Conservation (phyloP, 2,329 filamentous ascomycete genomes). For the Pseudofabraea citricarpa region DNA sequence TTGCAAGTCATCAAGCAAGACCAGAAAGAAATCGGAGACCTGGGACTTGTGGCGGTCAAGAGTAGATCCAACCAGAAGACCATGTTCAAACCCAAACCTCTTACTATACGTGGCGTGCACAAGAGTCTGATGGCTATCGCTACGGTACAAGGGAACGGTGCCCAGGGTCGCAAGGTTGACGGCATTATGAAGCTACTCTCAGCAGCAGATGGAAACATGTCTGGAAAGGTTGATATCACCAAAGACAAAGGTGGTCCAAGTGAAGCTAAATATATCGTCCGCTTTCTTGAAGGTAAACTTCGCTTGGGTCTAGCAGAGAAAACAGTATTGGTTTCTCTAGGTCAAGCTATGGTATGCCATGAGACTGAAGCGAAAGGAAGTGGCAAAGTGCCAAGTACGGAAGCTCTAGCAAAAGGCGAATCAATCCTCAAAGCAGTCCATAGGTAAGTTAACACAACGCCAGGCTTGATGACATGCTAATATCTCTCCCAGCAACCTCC, state of each 20-base stretch:
- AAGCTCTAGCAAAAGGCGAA: conserved; percentile 79
- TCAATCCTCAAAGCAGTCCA: conserved; percentile 85
- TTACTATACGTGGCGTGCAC: conserved; percentile 83
- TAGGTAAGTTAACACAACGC: conserved; percentile 46
- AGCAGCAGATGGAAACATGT: conserved; percentile 69
- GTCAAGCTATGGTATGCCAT: conserved; percentile 82
- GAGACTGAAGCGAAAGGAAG: conserved; percentile 67
- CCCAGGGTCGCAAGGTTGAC: conserved; percentile 86
- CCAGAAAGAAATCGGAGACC: conserved; percentile 92
- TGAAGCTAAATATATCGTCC: conserved; percentile 89
- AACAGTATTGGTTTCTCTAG: conserved; percentile 83
- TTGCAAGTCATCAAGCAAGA: conserved; percentile 88
- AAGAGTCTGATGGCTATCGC: conserved; percentile 86
- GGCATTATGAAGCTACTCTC: conserved; percentile 96
- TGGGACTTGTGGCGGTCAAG: conserved; percentile 92
- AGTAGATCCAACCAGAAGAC: conserved; percentile 92
- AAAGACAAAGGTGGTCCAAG: conserved; percentile 92
- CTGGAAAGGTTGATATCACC: conserved; percentile 80
- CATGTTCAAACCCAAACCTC: conserved; percentile 94
- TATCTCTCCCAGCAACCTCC: conserved; percentile 67
- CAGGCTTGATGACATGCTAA: conserved; percentile 26
- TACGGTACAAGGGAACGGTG: conserved; percentile 77
- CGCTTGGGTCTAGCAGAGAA: conserved; percentile 87
- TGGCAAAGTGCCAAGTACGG: conserved; percentile 61
- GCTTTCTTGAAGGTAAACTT: conserved; percentile 92